These are phyloP conservation scores for Cryptococcus sp. DNA, from an alignment of 1,284 basidiomycete genomes.

Conservation along the genomic window DNA sequence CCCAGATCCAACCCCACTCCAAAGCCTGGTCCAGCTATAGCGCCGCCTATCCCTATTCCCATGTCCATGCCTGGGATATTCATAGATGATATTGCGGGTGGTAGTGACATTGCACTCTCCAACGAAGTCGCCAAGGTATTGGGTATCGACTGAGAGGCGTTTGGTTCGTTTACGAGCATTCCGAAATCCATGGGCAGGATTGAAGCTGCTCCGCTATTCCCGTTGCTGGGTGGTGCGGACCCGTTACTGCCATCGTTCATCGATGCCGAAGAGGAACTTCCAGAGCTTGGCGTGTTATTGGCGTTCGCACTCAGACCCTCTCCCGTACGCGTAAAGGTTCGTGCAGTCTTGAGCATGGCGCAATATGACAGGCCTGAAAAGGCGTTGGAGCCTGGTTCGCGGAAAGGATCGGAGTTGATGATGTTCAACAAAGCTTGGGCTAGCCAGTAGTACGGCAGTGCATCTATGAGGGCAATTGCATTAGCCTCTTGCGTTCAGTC, in stretches of 20 bases:
- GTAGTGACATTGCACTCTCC: not conserved
- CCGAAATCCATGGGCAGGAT: not conserved
- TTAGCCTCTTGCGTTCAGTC: not conserved
- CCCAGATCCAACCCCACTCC: not conserved
- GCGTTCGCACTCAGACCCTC: slow-evolving; percentile 25
- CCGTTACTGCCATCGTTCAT: not conserved
- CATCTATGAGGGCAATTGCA: slow-evolving; percentile 34
- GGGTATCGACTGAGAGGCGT: not conserved
- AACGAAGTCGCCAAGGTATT: not conserved
- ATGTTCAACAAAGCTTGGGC: slow-evolving; percentile 50
- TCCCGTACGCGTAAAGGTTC: slow-evolving; percentile 47
- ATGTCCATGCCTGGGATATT: not conserved
- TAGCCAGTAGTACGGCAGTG: slow-evolving; percentile 55
- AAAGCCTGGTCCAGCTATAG: not conserved
- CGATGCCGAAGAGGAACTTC: not conserved
- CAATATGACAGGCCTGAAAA: slow-evolving; percentile 41
- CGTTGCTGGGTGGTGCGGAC: not conserved
- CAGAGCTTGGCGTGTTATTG: not conserved
- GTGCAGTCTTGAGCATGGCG: slow-evolving; percentile 48
- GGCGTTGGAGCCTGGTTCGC: slow-evolving; percentile 37
- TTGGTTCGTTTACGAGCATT: not conserved
- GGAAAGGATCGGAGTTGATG: slow-evolving; percentile 31
- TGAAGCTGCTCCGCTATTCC: not conserved
- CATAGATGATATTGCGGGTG: not conserved
- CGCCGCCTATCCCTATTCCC: not conserved